Base-by-base conservation (phyloP, 2,329 filamentous ascomycete genomes). In the Aspergillus cejpii region DNA sequence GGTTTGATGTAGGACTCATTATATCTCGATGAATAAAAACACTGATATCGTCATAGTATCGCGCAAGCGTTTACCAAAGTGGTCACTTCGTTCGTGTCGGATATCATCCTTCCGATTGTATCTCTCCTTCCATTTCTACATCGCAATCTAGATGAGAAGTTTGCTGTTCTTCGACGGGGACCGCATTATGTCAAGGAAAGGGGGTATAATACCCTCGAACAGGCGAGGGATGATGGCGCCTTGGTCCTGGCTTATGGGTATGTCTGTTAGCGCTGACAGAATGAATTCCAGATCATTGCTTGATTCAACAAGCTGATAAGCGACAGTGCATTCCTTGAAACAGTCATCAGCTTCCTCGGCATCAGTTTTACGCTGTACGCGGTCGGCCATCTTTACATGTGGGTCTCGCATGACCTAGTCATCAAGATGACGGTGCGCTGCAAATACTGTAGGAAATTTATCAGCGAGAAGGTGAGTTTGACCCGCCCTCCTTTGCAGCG, bases 131-230 rank as follows among this genome's bases (percentile, higher is more conserved):
- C 85, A 3, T 84, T 84, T 39, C 67, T 87, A 44, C 77, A 83
- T 55, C 78, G 78, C 51, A 87, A 87, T 59, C 75, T 88, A 57
- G 81, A 85, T 57, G 79, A 86, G 66, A 86, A 86, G 62, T 88
- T 88, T 61, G 78, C 83, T 0, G 77, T 86, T 5, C 64, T 87
- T 21, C 74, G 71, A 28, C 59, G 69, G 0, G 84, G 84, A 0
- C 75, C 78, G 2, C 71, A 77, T 46, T 80, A 74, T 52, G 36
- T 42, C 3, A 67, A 68, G 1, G 66, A 72, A 3, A 62, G 66
- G 14, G 80, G 80, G 2, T 88, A 88, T 65, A 87, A 84, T 56
- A 88, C 85, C 1, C 69, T 85, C 5, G 69, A 78, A 34, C 80
- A 84, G 58, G 85, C 84, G 2, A 74, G 82, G 48, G 76, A 79